Evolutionary conservation across 345 rosid genomes (phyloP).

Genomic region (Hevea brasiliensis): DNA sequence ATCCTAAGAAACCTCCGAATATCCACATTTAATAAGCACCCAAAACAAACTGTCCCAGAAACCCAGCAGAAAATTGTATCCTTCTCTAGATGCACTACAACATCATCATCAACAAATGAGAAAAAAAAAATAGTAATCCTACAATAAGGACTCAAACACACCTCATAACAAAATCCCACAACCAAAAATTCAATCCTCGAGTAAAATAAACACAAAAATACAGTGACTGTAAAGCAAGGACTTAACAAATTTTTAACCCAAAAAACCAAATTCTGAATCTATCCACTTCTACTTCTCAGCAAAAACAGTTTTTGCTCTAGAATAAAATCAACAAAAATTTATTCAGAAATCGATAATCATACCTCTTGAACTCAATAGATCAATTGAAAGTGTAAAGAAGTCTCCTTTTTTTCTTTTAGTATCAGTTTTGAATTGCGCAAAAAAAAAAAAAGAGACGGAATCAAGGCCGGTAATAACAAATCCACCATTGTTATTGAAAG

Average conservation of each 20-base stretch:
- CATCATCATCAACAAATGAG: slow-evolving; percentile 21
- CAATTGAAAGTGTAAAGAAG: slow-evolving; percentile 24
- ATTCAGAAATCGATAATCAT: not conserved
- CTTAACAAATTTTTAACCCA: not conserved
- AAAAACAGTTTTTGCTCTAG: not conserved
- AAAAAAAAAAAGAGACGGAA: slow-evolving; percentile 18
- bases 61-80: slow-evolving; percentile 1
- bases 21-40: slow-evolving; percentile 48
- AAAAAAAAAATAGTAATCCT: slow-evolving; percentile 6
- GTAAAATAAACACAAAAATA: not conserved
- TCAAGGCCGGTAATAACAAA: slow-evolving; percentile 7
- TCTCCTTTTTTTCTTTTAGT: slow-evolving; percentile 17
- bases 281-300: slow-evolving; percentile 17
- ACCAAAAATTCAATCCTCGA: slow-evolving; percentile 3
- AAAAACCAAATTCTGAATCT: slow-evolving; percentile 13
- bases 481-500: slow-evolving; percentile 15
- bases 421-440: slow-evolving; percentile 19
- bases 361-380: slow-evolving; percentile 27
- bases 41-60: slow-evolving; percentile 21
- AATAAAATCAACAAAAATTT: not conserved
- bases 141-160: not conserved
- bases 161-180: not conserved
- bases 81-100: slow-evolving; percentile 27
- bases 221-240: not conserved
- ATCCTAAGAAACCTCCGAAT: slow-evolving; percentile 51